These are phyloP conservation scores for Blastocystis sp. DNA, from an alignment of 352 stramenopile species.

Conservation along the genomic window DNA sequence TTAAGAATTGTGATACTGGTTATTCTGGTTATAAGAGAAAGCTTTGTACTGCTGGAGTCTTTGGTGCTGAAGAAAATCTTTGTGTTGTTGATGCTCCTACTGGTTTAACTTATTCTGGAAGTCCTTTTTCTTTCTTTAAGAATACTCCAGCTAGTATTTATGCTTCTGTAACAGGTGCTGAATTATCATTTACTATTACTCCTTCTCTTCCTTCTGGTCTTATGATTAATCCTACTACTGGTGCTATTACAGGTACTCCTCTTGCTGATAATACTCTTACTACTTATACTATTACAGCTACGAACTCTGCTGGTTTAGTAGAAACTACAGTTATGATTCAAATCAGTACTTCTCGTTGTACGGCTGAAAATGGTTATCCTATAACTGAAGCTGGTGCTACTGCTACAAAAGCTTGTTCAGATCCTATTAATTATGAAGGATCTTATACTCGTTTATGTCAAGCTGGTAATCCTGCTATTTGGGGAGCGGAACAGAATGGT, in stretches of 20 bases:
- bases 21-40: constrained; percentile 24
- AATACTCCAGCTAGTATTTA: constrained; percentile 11
- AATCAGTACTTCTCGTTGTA: constrained; percentile 1
- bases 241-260: constrained; percentile 16
- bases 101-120: constrained; percentile 24
- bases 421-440: constrained; percentile 7
- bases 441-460: constrained; percentile 16
- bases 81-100: constrained; percentile 20
- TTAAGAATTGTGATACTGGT: not conserved
- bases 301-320: constrained; percentile 24
- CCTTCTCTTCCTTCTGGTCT: constrained; percentile 4
- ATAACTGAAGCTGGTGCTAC: not conserved
- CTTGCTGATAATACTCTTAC: not conserved
- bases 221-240: constrained; percentile 1
- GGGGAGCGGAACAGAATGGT: not conserved
- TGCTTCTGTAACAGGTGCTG: no score
- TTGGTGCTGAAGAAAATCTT: not conserved
- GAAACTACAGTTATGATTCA: constrained; percentile 7
- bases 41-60: not conserved
- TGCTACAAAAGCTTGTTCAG: constrained; percentile 7
- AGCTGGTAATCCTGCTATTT: constrained; percentile 2
- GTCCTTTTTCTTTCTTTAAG: no score
- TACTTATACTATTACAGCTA: constrained; percentile 14
- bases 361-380: not conserved
- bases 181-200: constrained; percentile 12